Percentiles rank a stretch among this genome's conserved stretches.
phyloP scores from a whole-genome alignment of 257 asterid genomes.

The Salvia hispanica region DNA sequence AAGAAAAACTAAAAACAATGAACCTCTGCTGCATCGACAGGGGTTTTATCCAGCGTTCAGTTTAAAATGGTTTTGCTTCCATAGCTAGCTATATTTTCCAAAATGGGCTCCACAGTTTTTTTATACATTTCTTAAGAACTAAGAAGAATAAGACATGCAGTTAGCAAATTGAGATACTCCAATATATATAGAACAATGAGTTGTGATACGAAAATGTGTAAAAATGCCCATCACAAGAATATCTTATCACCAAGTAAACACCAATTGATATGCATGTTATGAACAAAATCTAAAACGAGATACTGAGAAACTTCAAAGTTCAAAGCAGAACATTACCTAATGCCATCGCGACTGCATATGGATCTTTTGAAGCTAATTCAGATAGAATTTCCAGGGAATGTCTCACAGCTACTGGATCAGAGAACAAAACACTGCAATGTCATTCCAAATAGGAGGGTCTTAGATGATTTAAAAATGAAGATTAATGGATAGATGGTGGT shows the following conservation, averaged over 20 bases:
- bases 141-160: too few species aligned
- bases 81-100: not conserved
- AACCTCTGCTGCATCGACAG: not conserved
- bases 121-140: too few species aligned
- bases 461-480: conserved; percentile 22
- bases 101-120: too few species aligned
- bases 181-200: conserved; percentile 19
- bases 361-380: conserved; percentile 84
- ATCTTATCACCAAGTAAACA: conserved; percentile 14
- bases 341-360: conserved; percentile 91
- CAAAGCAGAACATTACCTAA: conserved; percentile 58
- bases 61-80: conserved; percentile 9
- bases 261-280: conserved; percentile 13
- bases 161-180: conserved; percentile 12
- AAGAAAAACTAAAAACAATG: not conserved
- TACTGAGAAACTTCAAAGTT: conserved; percentile 20
- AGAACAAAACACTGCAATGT: conserved; percentile 78
- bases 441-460: conserved; percentile 21
- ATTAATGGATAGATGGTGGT: conserved; percentile 15
- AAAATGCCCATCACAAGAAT: conserved; percentile 16
- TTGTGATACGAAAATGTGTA: conserved; percentile 1
- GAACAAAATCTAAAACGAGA: conserved; percentile 22
- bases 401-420: conserved; percentile 97
- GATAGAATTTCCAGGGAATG: conserved; percentile 91
- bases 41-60: not conserved